These are phyloP conservation scores for Astrocystis sublimbata DNA, from an alignment of 495 filamentous ascomycete genomes.

Conservation along the genomic window DNA sequence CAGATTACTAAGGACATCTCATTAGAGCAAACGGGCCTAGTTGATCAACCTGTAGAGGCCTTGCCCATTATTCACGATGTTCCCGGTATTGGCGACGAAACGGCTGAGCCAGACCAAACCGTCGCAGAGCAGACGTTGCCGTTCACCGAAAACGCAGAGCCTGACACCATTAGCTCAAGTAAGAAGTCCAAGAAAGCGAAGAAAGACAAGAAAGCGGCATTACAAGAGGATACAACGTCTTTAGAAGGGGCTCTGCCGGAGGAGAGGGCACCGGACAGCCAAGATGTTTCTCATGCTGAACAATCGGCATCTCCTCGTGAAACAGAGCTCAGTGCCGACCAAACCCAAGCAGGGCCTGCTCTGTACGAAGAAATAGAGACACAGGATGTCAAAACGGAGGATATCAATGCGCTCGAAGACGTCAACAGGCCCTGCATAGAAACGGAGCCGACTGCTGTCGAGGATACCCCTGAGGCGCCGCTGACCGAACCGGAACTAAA, in stretches of 20 bases:
- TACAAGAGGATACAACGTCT: slow-evolving; percentile 9
- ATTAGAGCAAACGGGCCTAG: background rate
- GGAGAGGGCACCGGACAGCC: background rate
- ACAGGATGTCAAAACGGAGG: slow-evolving; percentile 3
- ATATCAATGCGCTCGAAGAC: background rate
- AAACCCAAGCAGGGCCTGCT: background rate
- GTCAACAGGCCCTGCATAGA: background rate
- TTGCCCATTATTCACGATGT: too few species aligned
- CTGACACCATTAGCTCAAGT: slow-evolving; percentile 15
- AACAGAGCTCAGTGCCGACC: slow-evolving; percentile 2
- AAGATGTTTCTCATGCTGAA: background rate
- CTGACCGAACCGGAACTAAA: background rate
- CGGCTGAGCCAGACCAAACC: background rate
- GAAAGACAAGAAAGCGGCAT: slow-evolving; percentile 18
- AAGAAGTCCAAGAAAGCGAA: slow-evolving; percentile 21
- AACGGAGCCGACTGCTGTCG: background rate
- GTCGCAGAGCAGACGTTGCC: background rate
- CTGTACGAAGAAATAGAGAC: background rate
- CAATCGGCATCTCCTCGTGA: background rate
- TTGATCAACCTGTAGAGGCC: background rate
- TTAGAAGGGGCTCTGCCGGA: slow-evolving; percentile 6
- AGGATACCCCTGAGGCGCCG: background rate
- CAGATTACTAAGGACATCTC: background rate
- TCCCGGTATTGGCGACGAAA: background rate
- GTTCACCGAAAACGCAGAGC: background rate